These are phyloP conservation scores for Hypoxylon sp. DNA, from an alignment of 2,329 filamentous ascomycete genomes.

Conservation along the genomic window DNA sequence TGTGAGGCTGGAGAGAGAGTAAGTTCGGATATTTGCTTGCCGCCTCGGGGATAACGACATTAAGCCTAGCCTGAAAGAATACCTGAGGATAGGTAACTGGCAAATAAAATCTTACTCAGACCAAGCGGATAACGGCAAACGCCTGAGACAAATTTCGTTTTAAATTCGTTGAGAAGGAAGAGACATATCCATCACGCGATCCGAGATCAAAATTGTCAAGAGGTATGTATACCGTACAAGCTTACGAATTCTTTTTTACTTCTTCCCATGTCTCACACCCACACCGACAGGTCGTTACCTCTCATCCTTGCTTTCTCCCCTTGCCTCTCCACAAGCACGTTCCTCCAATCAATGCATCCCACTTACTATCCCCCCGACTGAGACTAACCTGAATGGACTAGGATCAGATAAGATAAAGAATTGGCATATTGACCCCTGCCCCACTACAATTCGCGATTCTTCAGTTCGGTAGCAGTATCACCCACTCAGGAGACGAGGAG, in stretches of 20 bases:
- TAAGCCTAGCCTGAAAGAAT: not conserved
- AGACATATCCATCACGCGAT: not conserved
- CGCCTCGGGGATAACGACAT: constrained; percentile 2
- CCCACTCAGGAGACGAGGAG: not conserved
- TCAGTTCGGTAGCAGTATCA: not conserved
- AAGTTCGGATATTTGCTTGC: not conserved
- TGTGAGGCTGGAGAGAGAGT: not conserved
- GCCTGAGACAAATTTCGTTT: constrained; percentile 1
- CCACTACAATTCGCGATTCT: constrained; percentile 1
- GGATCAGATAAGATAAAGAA: constrained; percentile 37
- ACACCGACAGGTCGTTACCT: constrained; percentile 15
- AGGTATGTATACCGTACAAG: constrained; percentile 16
- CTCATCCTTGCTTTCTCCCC: not conserved
- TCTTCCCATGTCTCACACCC: not conserved
- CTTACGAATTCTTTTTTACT: constrained; percentile 8
- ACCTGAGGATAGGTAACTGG: too few relatives aligned
- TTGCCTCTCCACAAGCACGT: not conserved
- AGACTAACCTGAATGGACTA: constrained; percentile 22
- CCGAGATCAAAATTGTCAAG: constrained; percentile 1
- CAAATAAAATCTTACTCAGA: too few relatives aligned
- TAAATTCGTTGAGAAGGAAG: constrained; percentile 4
- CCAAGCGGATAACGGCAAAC: not conserved
- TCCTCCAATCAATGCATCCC: constrained; percentile 11
- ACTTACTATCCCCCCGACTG: constrained; percentile 31
- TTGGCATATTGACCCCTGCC: constrained; percentile 20